phyloP scores from a whole-genome alignment of 2,329 filamentous ascomycete species.

The Botrytis pseudocinerea region DNA sequence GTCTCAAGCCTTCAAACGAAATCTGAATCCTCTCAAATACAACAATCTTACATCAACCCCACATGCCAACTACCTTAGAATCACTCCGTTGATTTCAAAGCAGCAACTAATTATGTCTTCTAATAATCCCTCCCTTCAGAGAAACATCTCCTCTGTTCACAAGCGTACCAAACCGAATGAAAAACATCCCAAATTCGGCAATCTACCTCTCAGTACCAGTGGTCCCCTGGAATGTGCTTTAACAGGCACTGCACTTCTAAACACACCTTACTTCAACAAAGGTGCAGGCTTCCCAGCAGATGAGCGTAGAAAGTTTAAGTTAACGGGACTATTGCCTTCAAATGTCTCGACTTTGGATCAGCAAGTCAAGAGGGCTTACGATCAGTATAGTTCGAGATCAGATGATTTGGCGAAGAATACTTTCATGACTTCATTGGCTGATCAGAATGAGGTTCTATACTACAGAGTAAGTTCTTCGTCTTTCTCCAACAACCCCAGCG shows the following conservation, averaged over 20 bases:
- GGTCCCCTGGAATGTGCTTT: slow-evolving; percentile 53
- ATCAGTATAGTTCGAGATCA: slow-evolving; percentile 67
- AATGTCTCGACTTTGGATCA: slow-evolving; percentile 74
- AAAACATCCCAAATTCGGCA: slow-evolving; percentile 44
- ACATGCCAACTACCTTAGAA: neutral
- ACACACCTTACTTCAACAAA: slow-evolving; percentile 75
- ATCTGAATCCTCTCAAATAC: neutral
- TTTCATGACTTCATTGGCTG: slow-evolving; percentile 80
- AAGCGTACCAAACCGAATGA: slow-evolving; percentile 33
- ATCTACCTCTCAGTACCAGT: slow-evolving; percentile 50
- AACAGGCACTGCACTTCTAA: slow-evolving; percentile 57
- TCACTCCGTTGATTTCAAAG: neutral
- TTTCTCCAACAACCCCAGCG: neutral
- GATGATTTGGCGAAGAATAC: slow-evolving; percentile 80
- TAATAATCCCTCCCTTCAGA: neutral
- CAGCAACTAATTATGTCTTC: slow-evolving; percentile 17
- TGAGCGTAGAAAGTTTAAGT: slow-evolving; percentile 68
- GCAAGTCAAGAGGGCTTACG: slow-evolving; percentile 74
- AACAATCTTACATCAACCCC: slow-evolving; percentile 6
- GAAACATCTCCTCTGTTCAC: slow-evolving; percentile 31
- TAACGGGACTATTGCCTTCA: slow-evolving; percentile 71
- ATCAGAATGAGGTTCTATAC: slow-evolving; percentile 83
- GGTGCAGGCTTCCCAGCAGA: slow-evolving; percentile 73
- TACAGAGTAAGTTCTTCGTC: slow-evolving; percentile 57
- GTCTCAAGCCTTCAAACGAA: slow-evolving; percentile 9